phyloP scores from a whole-genome alignment of 2,329 filamentous ascomycete genomes.

The Colletotrichum liaoningense region DNA sequence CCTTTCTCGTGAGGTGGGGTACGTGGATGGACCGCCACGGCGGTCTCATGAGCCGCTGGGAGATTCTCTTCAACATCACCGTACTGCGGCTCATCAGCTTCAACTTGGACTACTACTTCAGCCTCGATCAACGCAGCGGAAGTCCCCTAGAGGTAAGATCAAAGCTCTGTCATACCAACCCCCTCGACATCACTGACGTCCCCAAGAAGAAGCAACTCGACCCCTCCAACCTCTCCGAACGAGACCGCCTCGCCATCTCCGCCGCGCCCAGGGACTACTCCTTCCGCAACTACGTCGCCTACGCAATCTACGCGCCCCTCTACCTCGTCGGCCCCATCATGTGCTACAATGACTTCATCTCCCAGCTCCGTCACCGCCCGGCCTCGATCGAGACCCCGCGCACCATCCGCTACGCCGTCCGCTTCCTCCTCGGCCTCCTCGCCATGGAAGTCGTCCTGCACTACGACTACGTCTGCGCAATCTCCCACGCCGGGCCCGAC shows the following conservation, averaged over 20 bases:
- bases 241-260: conserved; percentile 84
- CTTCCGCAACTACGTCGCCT: conserved; percentile 90
- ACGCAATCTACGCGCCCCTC: conserved; percentile 89
- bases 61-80: conserved; percentile 97
- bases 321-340: conserved; percentile 94
- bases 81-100: conserved; percentile 94
- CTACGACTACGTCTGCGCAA: conserved; percentile 93
- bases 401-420: conserved; percentile 83
- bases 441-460: conserved; percentile 93
- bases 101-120: conserved; percentile 98
- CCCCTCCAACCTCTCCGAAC: conserved; percentile 85
- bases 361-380: conserved; percentile 80
- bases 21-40: conserved; percentile 81
- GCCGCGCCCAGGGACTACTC: conserved; percentile 78
- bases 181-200: conserved; percentile 64
- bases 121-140: conserved; percentile 70
- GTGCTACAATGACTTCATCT: conserved; percentile 98
- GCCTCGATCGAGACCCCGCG: conserved; percentile 77
- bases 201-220: conserved; percentile 98
- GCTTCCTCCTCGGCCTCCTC: conserved; percentile 83
- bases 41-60: conserved; percentile 90
- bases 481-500: conserved; percentile 81
- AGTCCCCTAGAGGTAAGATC: conserved; percentile 83
- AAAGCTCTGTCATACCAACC: background rate
- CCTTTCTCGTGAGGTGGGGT: conserved; percentile 69